Conservation (phyloP, 805 yeast species). For the Jamesozyma hellenica region DNA sequence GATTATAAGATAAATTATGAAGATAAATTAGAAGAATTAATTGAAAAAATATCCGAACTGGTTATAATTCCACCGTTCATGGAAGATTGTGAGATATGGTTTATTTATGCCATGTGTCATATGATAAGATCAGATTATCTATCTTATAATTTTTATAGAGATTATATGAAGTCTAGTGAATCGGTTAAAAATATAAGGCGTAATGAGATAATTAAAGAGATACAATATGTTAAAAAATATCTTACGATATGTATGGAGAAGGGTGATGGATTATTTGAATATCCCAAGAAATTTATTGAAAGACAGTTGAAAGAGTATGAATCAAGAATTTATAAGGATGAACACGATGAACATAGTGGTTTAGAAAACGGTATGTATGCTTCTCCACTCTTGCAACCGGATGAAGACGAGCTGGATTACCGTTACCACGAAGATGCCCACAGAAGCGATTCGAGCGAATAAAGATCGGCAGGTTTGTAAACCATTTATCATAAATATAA, state of each 20-base stretch:
- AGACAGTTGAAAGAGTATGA: constrained; percentile 19
- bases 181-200: constrained; percentile 16
- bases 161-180: constrained; percentile 2
- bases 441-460: too few species aligned
- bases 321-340: constrained; percentile 10
- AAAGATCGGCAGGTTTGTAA: too few species aligned
- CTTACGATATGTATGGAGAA: constrained; percentile 13
- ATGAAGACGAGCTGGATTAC: too few species aligned
- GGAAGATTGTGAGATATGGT: constrained; percentile 28
- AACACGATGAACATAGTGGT: not conserved
- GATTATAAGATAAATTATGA: constrained; percentile 1
- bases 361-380: too few species aligned
- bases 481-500: too few species aligned
- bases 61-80: constrained; percentile 26
- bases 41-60: constrained; percentile 23
- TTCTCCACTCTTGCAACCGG: too few species aligned
- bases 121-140: constrained; percentile 20
- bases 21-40: constrained; percentile 8
- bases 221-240: constrained; percentile 14
- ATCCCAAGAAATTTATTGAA: constrained; percentile 14
- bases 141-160: constrained; percentile 9
- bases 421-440: too few species aligned
- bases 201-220: constrained; percentile 17
- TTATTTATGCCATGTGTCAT: constrained; percentile 21
- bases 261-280: constrained; percentile 11